Evolutionary conservation across 2,329 filamentous ascomycete genomes (phyloP), one percentile per base, ranked within the genome.

Genomic region (Pyrenochaeta sp.): DNA sequence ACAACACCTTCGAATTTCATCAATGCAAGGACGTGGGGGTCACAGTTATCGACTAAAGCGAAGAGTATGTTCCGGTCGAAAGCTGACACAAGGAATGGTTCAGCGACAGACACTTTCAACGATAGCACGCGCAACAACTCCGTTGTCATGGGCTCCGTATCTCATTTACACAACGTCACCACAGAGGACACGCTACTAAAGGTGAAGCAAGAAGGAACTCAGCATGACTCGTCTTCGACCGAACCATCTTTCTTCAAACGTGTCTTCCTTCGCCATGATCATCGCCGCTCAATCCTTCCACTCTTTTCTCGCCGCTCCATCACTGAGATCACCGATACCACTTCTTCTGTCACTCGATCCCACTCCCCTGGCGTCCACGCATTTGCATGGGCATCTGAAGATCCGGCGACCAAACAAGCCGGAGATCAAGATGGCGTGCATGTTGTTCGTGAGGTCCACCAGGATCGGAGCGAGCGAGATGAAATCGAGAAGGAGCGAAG

Each of bases 371-470:
- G 66, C 25, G 60, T 72, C 5, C 58, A 62, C 10, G 58, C 71
- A 0, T 64, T 58, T 22, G 71, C 67, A 3, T 76, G 72, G 73
- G 66, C 72, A 8, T 48, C 64, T 3, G 58, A 69, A 1, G 46
- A 48, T 32, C 25, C 50, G 15, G 45, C 24, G 34, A 28, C 48
- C n/a, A 46, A 42, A 2, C 30, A 52, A 15, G 47, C 6, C 30
- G 60, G 57, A 24, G 56, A 60, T 3, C 36, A 42, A 1, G 34
- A 52, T 12, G 66, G 67, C 6, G 72, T 75, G 1, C 59, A 66
- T n/a, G 65, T 76, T n/a, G 39, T 69, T 7, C 64, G 54, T 6
- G 74, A 74, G 37, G 64, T 75, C 15, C 63, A 63, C 15, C 62
- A 70, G 15, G 63, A 66, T 12, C 44, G 56, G 36, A 49, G 54